Evolutionary conservation across 768 basidiomycete genomes (phyloP).

Genomic region (Brasilioporus rufonigricans): DNA sequence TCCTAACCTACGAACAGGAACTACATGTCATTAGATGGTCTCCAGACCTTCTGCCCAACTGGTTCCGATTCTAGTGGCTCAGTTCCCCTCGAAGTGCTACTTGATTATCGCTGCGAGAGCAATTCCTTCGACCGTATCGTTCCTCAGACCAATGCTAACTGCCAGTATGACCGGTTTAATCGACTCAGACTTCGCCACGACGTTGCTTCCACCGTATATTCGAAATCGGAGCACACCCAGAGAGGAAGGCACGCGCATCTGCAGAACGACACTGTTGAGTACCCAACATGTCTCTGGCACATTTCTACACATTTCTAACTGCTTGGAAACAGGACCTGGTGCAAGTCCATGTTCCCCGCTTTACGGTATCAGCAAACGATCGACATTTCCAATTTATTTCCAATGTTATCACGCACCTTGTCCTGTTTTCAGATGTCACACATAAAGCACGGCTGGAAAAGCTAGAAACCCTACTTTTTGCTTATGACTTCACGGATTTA

Average conservation of each 20-base stretch:
- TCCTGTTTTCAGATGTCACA: conserved; percentile 87
- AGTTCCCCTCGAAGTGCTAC: conserved; percentile 87
- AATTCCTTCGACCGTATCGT: conserved; percentile 85
- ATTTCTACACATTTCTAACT: conserved; percentile 17
- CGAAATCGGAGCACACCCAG: conserved; percentile 37
- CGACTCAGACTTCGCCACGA: conserved; percentile 78
- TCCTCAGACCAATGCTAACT: conserved; percentile 79
- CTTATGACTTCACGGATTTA: conserved; percentile 85
- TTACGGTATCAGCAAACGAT: conserved; percentile 83
- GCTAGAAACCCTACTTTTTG: conserved; percentile 79
- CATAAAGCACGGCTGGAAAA: conserved; percentile 76
- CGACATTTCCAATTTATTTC: conserved; percentile 83
- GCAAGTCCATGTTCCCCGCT: conserved; percentile 76
- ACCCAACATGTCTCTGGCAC: not conserved
- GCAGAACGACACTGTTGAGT: conserved; percentile 60
- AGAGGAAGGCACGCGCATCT: conserved; percentile 43
- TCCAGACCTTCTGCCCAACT: conserved; percentile 86
- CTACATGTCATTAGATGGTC: conserved; percentile 71
- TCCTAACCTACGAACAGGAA: conserved; percentile 46
- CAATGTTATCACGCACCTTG: conserved; percentile 79
- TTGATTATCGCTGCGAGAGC: conserved; percentile 82
- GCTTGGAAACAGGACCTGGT: conserved; percentile 64
- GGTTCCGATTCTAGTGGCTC: conserved; percentile 42
- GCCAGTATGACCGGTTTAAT: conserved; percentile 95
- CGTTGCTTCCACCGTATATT: conserved; percentile 49